Base-by-base conservation (phyloP, 345 rosid genomes). In the Lepidium africanum region DNA sequence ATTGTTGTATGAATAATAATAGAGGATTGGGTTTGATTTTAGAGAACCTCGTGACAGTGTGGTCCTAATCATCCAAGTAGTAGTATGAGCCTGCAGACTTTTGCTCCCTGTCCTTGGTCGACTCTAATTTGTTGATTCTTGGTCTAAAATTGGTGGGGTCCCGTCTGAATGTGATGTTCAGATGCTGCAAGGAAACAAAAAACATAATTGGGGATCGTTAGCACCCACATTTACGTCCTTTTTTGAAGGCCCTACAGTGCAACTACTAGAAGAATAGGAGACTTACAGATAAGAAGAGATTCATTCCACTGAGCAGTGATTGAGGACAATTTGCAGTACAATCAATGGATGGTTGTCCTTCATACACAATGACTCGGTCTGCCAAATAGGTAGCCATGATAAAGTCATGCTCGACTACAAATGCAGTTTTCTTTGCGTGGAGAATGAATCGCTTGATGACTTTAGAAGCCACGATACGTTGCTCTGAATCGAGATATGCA, bases 401-500 rank as follows among this genome's bases (percentile, higher is more conserved):
- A 69, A 91, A 95, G 76, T 95, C 97, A 69, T 95, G 99, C 81
- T 95, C 99, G 27, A 95, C 99, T n/a, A 95, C 83, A 40, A 95
- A 91, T 57, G 97, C 99, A 30, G 98, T 95, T 82, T 95, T 95
- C 92, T 91, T 95, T 0, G 98, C 97, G 60, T 91, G 98, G 57
- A 95, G 94, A 65, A 95, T 95, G 74, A 91, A 95, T 79, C 97
- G 82, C 86, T 95, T 89, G 16, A 91, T 95, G 80, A 95, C 99
- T 85, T 91, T 91, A 21, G 96, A 89, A 60, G 99, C 99, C 77
- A 89, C 89, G 25, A 91, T 91, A 79, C 97, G 96, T 81, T 91
- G 99, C 92, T 95, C 99, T 2, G 99, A 95, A 62, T 95, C 99
- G 21, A 95, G 93, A 85, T 95, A 89, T 9, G 99, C 97, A 84